Base-by-base conservation (phyloP, 2,329 filamentous ascomycete species). In the Chaetomium sp. region DNA sequence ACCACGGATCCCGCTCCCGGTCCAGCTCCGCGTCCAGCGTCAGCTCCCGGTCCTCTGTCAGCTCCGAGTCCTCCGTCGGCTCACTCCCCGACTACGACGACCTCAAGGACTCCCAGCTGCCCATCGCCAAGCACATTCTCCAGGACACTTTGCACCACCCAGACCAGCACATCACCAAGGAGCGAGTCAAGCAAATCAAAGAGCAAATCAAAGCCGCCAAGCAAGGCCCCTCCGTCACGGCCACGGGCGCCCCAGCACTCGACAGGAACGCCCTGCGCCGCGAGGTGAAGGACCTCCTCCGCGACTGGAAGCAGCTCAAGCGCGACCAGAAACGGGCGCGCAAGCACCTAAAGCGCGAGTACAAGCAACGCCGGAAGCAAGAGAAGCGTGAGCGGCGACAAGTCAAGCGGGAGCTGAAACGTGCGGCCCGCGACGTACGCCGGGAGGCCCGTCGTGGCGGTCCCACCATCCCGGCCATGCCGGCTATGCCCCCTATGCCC, bases 21-120 rank as follows among this genome's bases (percentile, higher is more conserved):
- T 68, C 67, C 1, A 61, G 57, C 56, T 69, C 67, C n/a, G 74
- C 71, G 0, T 71, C 68, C 0, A 72, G 69, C 0, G 61, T 62
- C 0, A 72, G 71, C 0, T 73, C 70, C 0, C 70, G 69, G 0
- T 71, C 70, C 0, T 68, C 68, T 6, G 8, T 33, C 32, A 68
- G 65, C 19, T 73, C 70, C 1, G 67, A 61, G 3, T 73, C 68
- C 0, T 78, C 76, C 2, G 67, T 82, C 53, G 79, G 76, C 38
- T 81, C 79, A 2, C 75, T 84, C 1, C 78, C 79, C 0, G 74
- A 78, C 52, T 77, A 77, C 62, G 76, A 81, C 55, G 73, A 78
- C 43, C 69, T 84, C 2, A 67, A 66, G 10, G 74, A 76, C 52
- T 63, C 69, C 14, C 79, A 82, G 64, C 69, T 83, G 1, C 74